Conservation (phyloP, 768 basidiomycete species). For the Hypsizygus marmoreus region DNA sequence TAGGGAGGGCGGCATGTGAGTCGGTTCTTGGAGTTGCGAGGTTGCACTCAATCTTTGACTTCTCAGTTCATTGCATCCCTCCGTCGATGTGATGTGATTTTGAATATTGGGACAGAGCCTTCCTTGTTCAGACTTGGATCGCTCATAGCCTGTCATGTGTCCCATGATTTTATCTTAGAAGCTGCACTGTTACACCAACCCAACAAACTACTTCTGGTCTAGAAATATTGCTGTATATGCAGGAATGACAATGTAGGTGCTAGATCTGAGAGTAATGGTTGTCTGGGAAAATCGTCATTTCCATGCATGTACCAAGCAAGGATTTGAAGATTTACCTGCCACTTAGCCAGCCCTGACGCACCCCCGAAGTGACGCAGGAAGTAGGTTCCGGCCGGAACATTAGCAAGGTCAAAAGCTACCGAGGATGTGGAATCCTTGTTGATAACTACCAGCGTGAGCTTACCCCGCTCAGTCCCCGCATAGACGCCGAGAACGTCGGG, state of each 20-base stretch:
- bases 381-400: conserved; percentile 50
- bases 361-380: conserved; percentile 61
- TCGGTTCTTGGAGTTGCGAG: too few species aligned
- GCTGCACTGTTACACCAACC: too few species aligned
- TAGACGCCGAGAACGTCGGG: conserved; percentile 48
- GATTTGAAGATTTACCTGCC: conserved; percentile 41
- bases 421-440: conserved; percentile 50
- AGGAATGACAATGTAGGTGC: conserved; percentile 35
- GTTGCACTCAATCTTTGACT: too few species aligned
- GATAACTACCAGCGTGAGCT: conserved; percentile 47
- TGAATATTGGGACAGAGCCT: too few species aligned
- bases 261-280: conserved; percentile 30
- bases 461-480: conserved; percentile 42
- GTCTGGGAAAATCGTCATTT: conserved; percentile 20
- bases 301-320: neutral
- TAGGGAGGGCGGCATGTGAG: too few species aligned
- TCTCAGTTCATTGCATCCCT: too few species aligned
- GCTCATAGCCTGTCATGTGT: too few species aligned
- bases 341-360: conserved; percentile 52
- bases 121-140: too few species aligned
- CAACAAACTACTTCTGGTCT: conserved; percentile 26
- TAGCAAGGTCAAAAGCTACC: conserved; percentile 41
- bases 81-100: too few species aligned
- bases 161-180: too few species aligned
- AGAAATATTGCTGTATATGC: conserved; percentile 32